Conservation (phyloP, 768 basidiomycete species). For the Roridomyces roridus region DNA sequence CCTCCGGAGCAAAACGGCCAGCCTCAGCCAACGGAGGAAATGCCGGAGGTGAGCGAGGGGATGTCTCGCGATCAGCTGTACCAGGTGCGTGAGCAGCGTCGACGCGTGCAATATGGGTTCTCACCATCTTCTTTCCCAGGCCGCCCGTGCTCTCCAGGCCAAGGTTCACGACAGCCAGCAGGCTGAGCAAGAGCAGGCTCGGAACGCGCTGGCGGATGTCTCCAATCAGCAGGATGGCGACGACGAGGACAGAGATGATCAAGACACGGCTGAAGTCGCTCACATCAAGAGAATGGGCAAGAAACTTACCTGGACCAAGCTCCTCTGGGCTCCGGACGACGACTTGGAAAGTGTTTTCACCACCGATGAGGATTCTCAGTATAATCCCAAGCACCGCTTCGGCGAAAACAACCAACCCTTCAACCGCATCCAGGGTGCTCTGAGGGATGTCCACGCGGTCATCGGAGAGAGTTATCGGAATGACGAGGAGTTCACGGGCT, state of each 20-base stretch:
- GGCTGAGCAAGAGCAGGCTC: background rate
- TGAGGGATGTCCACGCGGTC: background rate
- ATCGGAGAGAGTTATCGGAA: background rate
- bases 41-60: too few species aligned
- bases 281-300: background rate
- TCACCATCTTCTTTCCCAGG: background rate
- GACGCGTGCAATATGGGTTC: background rate
- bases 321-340: constrained; percentile 5
- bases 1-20: too few species aligned
- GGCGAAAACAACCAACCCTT: background rate
- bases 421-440: constrained; percentile 3
- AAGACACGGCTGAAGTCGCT: background rate
- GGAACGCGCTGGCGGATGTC: background rate
- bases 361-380: background rate
- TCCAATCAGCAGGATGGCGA: background rate
- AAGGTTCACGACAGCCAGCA: background rate
- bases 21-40: too few species aligned
- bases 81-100: background rate
- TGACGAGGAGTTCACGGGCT: background rate
- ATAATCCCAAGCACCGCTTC: background rate
- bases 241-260: background rate
- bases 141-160: background rate
- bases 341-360: background rate
- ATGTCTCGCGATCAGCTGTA: constrained; percentile 4
- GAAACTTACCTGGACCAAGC: background rate